Evolutionary conservation across 2,329 filamentous ascomycete genomes (phyloP).

Genomic region (Fusarium neocosmosporiellum): DNA sequence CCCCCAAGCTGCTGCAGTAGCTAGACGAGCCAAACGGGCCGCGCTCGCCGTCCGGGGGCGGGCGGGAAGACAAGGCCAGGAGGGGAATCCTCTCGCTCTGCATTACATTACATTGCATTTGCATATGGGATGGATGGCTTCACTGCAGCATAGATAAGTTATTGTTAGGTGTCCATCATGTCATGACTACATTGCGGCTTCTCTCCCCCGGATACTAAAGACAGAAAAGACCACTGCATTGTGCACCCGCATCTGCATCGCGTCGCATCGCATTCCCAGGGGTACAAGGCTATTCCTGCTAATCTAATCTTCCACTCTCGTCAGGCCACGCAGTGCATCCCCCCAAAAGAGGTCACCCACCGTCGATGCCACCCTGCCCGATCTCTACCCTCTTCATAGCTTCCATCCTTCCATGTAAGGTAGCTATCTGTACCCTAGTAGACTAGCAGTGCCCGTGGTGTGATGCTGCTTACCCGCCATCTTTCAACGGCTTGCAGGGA

Average conservation of each 20-base stretch:
- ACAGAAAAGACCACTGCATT: background rate
- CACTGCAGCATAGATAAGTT: background rate
- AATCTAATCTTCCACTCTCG: background rate
- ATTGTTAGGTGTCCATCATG: background rate
- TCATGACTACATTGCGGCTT: background rate
- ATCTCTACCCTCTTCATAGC: background rate
- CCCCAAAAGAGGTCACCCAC: background rate
- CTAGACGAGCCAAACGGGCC: slow-evolving; percentile 4
- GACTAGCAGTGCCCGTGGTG: slow-evolving; percentile 17
- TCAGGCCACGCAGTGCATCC: slow-evolving; percentile 8
- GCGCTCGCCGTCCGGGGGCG: slow-evolving; percentile 6
- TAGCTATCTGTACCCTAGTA: background rate
- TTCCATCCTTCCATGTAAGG: background rate
- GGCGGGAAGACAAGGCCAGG: background rate
- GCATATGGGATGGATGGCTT: background rate
- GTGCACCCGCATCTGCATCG: slow-evolving; percentile 26
- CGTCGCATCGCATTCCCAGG: background rate
- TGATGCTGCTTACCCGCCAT: slow-evolving; percentile 30
- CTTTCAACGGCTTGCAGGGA: slow-evolving; percentile 6
- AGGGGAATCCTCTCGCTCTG: background rate
- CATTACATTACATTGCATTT: slow-evolving; percentile 6
- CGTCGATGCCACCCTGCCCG: background rate
- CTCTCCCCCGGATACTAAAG: background rate
- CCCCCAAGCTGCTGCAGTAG: slow-evolving; percentile 24
- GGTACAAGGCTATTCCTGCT: background rate